Evolutionary conservation across 1,284 basidiomycete species (phyloP).

Genomic region (Apiotrichum laibachii): DNA sequence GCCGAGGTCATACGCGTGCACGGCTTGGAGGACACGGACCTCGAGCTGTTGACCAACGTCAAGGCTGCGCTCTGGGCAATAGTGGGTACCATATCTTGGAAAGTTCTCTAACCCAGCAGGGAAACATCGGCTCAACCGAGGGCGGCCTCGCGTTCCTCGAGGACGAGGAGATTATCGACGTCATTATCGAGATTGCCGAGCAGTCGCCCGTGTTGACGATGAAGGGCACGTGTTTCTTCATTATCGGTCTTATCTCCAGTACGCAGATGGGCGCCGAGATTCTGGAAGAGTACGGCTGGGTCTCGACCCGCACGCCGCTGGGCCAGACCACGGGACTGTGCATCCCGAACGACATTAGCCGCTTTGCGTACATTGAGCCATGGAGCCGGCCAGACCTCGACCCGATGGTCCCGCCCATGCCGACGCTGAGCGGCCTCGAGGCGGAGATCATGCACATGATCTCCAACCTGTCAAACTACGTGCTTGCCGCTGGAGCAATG

Average conservation of each 20-base stretch:
- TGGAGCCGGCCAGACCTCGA: conserved; percentile 59
- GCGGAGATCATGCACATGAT: conserved; percentile 85
- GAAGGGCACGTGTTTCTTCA: conserved; percentile 94
- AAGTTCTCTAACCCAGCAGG: conserved; percentile 63
- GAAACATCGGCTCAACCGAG: conserved; percentile 86
- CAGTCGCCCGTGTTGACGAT: conserved; percentile 85
- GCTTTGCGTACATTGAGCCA: conserved; percentile 74
- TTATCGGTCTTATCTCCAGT: conserved; percentile 76
- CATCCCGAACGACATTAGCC: conserved; percentile 75
- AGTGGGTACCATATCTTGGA: conserved; percentile 59
- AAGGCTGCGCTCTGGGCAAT: conserved; percentile 98
- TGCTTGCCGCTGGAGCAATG: conserved; percentile 89
- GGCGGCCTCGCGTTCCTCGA: conserved; percentile 91
- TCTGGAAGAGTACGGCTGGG: conserved; percentile 88
- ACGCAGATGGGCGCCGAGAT: conserved; percentile 74
- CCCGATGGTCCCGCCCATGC: conserved; percentile 55
- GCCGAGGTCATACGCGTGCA: conserved; percentile 85
- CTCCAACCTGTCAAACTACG: conserved; percentile 91
- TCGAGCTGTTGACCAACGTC: conserved; percentile 77
- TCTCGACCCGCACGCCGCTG: conserved; percentile 81
- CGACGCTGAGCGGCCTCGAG: conserved; percentile 68
- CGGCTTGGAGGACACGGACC: conserved; percentile 76
- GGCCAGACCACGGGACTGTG: conserved; percentile 85
- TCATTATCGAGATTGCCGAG: conserved; percentile 86
- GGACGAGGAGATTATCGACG: conserved; percentile 86